These are phyloP conservation scores for Vigna unguiculata DNA, from an alignment of 306 rosid species.

Conservation along the genomic window DNA sequence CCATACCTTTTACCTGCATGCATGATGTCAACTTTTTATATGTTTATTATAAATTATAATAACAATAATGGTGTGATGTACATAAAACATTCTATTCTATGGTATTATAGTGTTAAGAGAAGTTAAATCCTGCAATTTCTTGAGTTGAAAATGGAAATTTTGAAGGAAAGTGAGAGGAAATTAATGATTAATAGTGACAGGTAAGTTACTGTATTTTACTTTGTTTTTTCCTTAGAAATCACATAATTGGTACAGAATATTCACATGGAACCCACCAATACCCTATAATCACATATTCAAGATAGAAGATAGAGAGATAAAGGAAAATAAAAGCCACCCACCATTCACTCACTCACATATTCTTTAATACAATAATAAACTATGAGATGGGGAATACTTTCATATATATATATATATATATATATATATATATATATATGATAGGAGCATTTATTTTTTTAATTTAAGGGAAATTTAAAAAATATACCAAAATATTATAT, in stretches of 20 bases:
- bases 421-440: not conserved
- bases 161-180: not conserved
- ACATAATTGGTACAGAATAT: slow-evolving; percentile 39
- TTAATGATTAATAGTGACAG: not conserved
- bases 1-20: slow-evolving; percentile 1
- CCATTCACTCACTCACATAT: slow-evolving; percentile 44
- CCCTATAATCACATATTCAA: slow-evolving; percentile 8
- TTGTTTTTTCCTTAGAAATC: not conserved
- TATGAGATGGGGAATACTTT: not conserved
- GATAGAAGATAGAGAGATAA: slow-evolving; percentile 40
- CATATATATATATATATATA: too few species aligned
- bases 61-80: not conserved
- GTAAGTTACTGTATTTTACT: not conserved
- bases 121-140: not conserved
- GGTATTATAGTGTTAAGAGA: not conserved
- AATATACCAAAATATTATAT: not conserved
- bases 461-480: not conserved
- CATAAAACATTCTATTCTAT: not conserved
- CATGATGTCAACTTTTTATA: not conserved
- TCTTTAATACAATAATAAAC: not conserved
- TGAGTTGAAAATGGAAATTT: not conserved
- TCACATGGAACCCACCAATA: slow-evolving; percentile 50
- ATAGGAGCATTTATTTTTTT: too few species aligned
- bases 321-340: slow-evolving; percentile 26
- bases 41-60: not conserved